Evolutionary conservation across 2,329 filamentous ascomycete species (phyloP), one percentile per base, ranked within the genome.

Genomic region (Corniculantispora saksenae): DNA sequence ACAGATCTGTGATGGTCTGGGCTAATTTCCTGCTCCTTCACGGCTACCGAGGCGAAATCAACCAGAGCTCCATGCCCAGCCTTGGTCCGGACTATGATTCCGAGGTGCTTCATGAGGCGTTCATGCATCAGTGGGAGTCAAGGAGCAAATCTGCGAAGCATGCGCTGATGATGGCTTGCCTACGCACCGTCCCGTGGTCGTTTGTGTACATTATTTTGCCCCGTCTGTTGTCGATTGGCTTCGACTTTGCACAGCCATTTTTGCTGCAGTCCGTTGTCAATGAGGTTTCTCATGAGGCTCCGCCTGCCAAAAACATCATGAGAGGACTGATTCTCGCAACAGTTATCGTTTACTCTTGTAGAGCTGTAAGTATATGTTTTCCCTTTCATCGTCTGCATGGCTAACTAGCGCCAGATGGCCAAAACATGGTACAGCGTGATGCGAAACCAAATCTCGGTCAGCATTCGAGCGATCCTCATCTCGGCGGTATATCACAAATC

Each of bases 191-290:
- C 17, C 53, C 53, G 7, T 57, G 43, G 43, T 40, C 53, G 19
- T 63, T 63, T 17, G 29, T 63, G 4, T 56, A 48, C 45, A 53
- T 57, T 13, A 45, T 63, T 12, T 19, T 58, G 3, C 61, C 61
- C 23, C 61, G 61, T 2, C 45, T 63, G 5, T 8, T 51, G 10
- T n/a, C 12, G 17, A 32, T 57, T 25, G 61, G 61, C 45, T 63
- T 63, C 29, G 57, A 35, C 17, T 63, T 63, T 43, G 61, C 61
- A 10, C 61, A 63, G 23, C 61, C 61, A 6, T 64, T 64, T 17
- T 17, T 64, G 15, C 17, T 64, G 23, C 61, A 64, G 23, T 40
- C 48, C 35, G 53, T 64, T 3, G 54, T 64, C 27, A 23, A 10
- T 21, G 27, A 38, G 7, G 50, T 63, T 10, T 38, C 48, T n/a